Evolutionary conservation across 257 asterid species (phyloP).

Genomic region (Mentha longifolia): DNA sequence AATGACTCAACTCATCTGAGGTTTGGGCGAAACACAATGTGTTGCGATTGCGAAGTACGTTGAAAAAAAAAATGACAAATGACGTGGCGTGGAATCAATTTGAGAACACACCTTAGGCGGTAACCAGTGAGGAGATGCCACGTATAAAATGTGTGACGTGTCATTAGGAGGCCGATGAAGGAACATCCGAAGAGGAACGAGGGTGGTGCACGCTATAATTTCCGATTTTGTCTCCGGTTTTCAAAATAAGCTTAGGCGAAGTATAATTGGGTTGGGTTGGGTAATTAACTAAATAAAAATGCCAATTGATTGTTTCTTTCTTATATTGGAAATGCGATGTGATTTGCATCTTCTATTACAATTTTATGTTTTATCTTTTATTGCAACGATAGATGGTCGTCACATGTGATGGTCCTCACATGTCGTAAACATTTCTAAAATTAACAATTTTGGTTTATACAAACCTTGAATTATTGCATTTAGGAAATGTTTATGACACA

Average conservation of each 20-base stretch:
- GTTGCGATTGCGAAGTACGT: slow-evolving; percentile 10
- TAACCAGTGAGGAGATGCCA: slow-evolving; percentile 27
- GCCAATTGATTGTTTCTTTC: not conserved
- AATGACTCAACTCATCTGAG: not conserved
- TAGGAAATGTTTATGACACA: no score
- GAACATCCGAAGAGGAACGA: slow-evolving; percentile 15
- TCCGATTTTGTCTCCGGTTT: not conserved
- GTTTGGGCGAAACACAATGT: not conserved
- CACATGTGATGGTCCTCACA: no score
- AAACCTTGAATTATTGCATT: no score
- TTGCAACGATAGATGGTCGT: no score
- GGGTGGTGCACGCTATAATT: slow-evolving; percentile 25
- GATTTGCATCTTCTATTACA: no score
- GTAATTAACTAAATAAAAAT: no score
- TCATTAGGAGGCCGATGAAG: slow-evolving; percentile 26
- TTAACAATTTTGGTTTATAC: no score
- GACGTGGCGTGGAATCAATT: slow-evolving; percentile 31
- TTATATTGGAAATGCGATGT: not conserved
- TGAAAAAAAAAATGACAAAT: slow-evolving; percentile 1
- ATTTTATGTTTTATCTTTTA: no score
- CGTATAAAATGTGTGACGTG: slow-evolving; percentile 34
- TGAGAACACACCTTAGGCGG: not conserved
- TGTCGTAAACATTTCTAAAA: no score
- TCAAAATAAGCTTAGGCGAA: not conserved
- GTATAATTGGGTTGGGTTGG: no score